Percentiles rank a stretch among this genome's conserved stretches.
Evolutionary conservation across 257 asterid genomes (phyloP).

Genomic region (Henckelia pumila): DNA sequence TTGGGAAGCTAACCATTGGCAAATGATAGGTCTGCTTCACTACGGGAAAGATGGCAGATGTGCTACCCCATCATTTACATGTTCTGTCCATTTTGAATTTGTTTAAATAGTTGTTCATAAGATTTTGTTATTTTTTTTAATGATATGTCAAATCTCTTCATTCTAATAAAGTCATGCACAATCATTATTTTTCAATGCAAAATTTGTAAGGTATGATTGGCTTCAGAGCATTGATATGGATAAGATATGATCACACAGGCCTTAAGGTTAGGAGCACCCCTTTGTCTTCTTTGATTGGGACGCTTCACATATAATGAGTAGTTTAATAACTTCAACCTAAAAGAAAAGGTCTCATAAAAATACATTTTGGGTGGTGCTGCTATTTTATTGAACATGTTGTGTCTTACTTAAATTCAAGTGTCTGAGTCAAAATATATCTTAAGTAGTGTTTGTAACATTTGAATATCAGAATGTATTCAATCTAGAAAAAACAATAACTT

Average conservation of each 20-base stretch:
- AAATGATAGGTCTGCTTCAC: conserved; percentile 23
- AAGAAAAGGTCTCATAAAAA: no score
- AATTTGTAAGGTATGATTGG: neutral
- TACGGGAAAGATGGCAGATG: conserved; percentile 18
- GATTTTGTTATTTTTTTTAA: neutral
- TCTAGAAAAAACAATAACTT: no score
- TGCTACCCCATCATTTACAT: neutral
- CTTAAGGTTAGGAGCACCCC: neutral
- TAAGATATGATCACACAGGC: neutral
- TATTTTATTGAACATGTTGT: neutral
- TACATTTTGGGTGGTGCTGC: neutral
- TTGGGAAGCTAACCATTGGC: neutral
- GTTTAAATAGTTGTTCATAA: conserved; percentile 12
- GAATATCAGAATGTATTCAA: no score
- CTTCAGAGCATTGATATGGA: neutral
- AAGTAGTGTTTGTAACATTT: no score
- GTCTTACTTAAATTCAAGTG: neutral
- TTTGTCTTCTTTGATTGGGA: neutral
- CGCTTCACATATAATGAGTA: neutral
- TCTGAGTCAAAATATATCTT: no score
- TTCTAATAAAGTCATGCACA: conserved; percentile 10
- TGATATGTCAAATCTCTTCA: conserved; percentile 27
- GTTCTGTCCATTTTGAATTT: conserved; percentile 28
- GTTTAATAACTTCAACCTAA: no score
- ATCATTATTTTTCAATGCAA: conserved; percentile 18